These are phyloP conservation scores for Mercurialis annua DNA, from an alignment of 345 rosid genomes.

Conservation along the genomic window DNA sequence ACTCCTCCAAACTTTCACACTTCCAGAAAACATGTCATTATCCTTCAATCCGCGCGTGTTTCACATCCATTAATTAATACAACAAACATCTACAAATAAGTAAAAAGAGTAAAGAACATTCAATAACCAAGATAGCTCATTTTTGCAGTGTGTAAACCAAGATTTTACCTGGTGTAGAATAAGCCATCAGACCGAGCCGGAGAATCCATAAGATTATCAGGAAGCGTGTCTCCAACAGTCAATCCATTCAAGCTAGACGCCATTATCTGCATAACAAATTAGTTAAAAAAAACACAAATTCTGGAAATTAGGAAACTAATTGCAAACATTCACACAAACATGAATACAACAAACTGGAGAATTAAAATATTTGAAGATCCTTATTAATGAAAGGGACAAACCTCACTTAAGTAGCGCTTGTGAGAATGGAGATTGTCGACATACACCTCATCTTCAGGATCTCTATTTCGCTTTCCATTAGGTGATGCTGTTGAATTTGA, in stretches of 20 bases:
- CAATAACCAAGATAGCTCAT: not conserved
- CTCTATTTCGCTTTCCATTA: conserved; percentile 71
- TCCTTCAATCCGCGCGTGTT: too few species aligned
- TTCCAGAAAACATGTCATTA: not conserved
- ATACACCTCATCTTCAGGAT: conserved; percentile 92
- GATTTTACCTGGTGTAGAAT: conserved; percentile 42
- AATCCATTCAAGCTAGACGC: conserved; percentile 94
- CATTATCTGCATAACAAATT: conserved; percentile 88
- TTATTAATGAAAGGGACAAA: conserved; percentile 1
- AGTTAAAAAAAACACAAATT: not conserved
- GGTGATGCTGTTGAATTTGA: conserved; percentile 45
- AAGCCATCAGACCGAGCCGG: conserved; percentile 62
- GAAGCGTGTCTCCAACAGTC: conserved; percentile 79
- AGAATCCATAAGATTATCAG: conserved; percentile 82
- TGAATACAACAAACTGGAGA: not conserved
- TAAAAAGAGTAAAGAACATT: not conserved
- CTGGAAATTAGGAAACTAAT: not conserved
- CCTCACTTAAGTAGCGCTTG: conserved; percentile 97
- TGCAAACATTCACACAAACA: too few species aligned
- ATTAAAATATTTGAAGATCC: not conserved
- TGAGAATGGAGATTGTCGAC: conserved; percentile 88
- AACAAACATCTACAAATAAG: not conserved
- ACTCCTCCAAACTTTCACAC: not conserved
- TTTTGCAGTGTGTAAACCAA: not conserved
- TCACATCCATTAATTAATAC: not conserved